Base-by-base conservation (phyloP, 2,329 filamentous ascomycete genomes). In the Penicillium vulpinum region DNA sequence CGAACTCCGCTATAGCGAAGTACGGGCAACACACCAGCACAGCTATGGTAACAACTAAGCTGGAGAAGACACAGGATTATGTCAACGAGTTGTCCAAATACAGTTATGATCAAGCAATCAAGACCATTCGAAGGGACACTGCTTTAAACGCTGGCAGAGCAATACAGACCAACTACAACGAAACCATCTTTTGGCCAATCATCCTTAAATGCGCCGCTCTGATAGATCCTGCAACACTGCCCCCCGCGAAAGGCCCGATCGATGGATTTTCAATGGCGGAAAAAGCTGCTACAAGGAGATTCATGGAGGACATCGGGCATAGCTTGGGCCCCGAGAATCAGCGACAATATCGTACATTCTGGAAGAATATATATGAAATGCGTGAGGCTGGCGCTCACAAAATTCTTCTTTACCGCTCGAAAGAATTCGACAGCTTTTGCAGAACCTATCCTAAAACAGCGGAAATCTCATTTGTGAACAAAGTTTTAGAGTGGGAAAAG, bases 361-460 rank as follows among this genome's bases (percentile, higher is more conserved):
- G 49, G 62, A 65, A 61, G 40, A 57, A 39, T 16, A 36, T 66
- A 26, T 62, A 51, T 31, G 2, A 64, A n/a, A 62, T 66, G 39
- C 57, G 54, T 35, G 36, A 58, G 41, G 54, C 38, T 26, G 49
- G 60, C 16, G 40, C 60, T 48, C 18, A 57, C 28, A 62, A 62
- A 57, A 31, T 61, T 16, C 60, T 64, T 29, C 41, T 51, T n/a
- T 65, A 63, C 56, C 59, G n/a, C n/a, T n/a, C n/a, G n/a, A n/a
- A n/a, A n/a, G n/a, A n/a, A n/a, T n/a, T n/a, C n/a, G n/a, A n/a
- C 40, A 55, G 45, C 26, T 64, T 47, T 33, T 62, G 44, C 24
- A 64, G 44, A 22, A 35, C 36, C 5, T 64, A 61, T 43, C 36
- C 49, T 0, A 45, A 52, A 26, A 53, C 38, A 16, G 38, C 36